Evolutionary conservation across 495 filamentous ascomycete genomes (phyloP), one percentile per base, ranked within the genome.

Genomic region (Aspergillus indologenus): DNA sequence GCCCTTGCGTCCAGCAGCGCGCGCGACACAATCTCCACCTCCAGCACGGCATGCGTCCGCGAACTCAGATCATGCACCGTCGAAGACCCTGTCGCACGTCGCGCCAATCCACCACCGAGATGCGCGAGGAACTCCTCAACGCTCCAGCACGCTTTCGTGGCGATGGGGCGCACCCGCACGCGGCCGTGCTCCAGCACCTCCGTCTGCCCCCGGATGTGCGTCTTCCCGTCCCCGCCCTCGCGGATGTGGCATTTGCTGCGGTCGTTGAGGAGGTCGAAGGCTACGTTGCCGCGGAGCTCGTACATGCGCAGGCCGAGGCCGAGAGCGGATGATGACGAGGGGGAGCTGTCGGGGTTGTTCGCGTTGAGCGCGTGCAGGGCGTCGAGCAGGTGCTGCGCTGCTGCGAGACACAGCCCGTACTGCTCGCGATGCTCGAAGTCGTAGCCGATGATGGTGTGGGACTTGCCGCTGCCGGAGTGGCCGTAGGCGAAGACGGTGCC

Each of bases 401-500:
- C 60, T 9, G 66, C 59, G 29, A 68, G 34, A 55, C 66, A 71
- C 5, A 71, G 59, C 61, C 66, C 22, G 63, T n/a, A 61, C 19
- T 66, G 59, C 20, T 61, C 53, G 0, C 12, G 21, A 15, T 65
- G 14, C 12, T 62, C 57, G 44, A 54, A 71, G 5, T 71, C 57
- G 51, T 68, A 71, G 0, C 68, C 68, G 31, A 71, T 60, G 2
- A 71, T 68, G 0, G 66, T 69, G 44, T 69, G 66, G 0, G 66
- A 53, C 50, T 69, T 69, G 0, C 68, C 68, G 40, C 65, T 70
- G 0, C 68, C 68, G 3, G 68, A 70, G 42, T 70, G 65, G 0
- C 68, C 68, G 45, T 70, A 70, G 15, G 68, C 68, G 48, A 70
- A 64, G 60, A 68, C 57, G 19, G 64, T 70, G 59, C 59, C 58